Conservation (phyloP, 345 rosid species). For the Eucalyptus cladocalyx region DNA sequence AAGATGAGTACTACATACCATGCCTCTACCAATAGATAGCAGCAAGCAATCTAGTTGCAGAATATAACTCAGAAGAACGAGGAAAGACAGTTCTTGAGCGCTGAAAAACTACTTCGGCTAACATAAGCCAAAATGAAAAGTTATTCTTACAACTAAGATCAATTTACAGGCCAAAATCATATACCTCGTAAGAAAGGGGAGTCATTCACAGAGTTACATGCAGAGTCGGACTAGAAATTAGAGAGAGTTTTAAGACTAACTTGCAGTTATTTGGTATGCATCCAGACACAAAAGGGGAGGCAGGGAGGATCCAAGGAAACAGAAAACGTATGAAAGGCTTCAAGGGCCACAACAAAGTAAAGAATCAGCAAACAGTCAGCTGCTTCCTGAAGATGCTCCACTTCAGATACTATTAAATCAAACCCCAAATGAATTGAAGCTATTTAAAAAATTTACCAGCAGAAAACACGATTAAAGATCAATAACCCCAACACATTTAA, state of each 20-base stretch:
- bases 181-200: background rate
- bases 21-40: background rate
- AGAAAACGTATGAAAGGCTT: background rate
- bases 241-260: background rate
- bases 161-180: background rate
- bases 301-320: background rate
- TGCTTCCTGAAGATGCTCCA: background rate
- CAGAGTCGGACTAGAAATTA: background rate
- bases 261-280: background rate
- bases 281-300: background rate
- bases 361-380: background rate
- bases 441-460: background rate
- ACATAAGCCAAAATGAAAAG: background rate
- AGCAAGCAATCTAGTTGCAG: background rate
- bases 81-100: background rate
- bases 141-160: background rate
- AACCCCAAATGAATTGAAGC: background rate
- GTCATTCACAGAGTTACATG: background rate
- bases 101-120: background rate
- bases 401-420: background rate
- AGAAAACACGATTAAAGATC: background rate
- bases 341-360: background rate
- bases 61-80: background rate
- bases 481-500: background rate
- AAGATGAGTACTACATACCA: background rate